A percentile compares a stretch with the other conserved stretches of the same genome.
phyloP scores from a whole-genome alignment of 1,139 yeast genomes.

The Kodamaea plutei region DNA sequence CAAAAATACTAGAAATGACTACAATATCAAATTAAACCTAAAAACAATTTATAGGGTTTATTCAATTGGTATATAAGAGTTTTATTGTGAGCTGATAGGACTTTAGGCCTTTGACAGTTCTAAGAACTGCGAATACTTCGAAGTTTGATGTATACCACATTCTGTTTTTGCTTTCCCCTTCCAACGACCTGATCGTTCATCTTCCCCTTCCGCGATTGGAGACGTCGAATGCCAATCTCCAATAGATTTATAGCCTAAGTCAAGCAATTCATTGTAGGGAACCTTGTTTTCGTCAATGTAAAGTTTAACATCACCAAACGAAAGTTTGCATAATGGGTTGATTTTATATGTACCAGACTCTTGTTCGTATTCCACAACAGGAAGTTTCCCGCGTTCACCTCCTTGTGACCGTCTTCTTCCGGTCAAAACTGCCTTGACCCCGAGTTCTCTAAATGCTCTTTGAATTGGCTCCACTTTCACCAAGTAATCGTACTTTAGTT shows the following conservation, averaged over 20 bases:
- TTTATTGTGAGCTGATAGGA: too few relatives aligned
- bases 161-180: slow-evolving; percentile 89
- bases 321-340: slow-evolving; percentile 87
- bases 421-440: slow-evolving; percentile 79
- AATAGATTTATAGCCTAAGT: slow-evolving; percentile 82
- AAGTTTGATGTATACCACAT: slow-evolving; percentile 89
- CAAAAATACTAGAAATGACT: too few relatives aligned
- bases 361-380: slow-evolving; percentile 72
- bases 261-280: slow-evolving; percentile 81
- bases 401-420: slow-evolving; percentile 94
- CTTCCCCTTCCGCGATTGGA: slow-evolving; percentile 89
- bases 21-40: too few relatives aligned
- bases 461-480: slow-evolving; percentile 93
- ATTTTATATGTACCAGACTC: slow-evolving; percentile 71
- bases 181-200: slow-evolving; percentile 97
- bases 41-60: too few relatives aligned
- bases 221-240: slow-evolving; percentile 96
- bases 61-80: too few relatives aligned
- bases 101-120: too few relatives aligned
- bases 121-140: slow-evolving; percentile 58
- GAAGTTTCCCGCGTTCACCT: slow-evolving; percentile 69
- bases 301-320: slow-evolving; percentile 62
- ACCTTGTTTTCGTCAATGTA: slow-evolving; percentile 70
- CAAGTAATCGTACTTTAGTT: slow-evolving; percentile 73
- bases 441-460: slow-evolving; percentile 71